Evolutionary conservation across 352 stramenopile species (phyloP).

Genomic region (Pythium brachiatum): DNA sequence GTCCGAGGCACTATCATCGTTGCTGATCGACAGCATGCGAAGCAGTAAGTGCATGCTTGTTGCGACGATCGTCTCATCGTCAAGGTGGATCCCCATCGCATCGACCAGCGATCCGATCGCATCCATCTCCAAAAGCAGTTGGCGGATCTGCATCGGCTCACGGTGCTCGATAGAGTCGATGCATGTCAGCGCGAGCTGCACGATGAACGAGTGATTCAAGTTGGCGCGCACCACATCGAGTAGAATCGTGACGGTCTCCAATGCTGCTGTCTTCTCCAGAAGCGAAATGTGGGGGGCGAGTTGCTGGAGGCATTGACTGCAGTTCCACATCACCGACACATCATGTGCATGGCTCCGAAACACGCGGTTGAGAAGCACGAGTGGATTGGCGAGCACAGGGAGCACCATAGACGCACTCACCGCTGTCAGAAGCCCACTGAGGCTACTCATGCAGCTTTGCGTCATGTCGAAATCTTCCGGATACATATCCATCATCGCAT

Average conservation of each 20-base stretch:
- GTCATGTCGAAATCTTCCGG: conserved; percentile 25
- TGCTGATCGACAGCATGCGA: conserved; percentile 5
- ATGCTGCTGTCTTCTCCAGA: background rate
- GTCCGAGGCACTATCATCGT: background rate
- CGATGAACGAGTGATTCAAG: conserved; percentile 19
- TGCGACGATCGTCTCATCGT: conserved; percentile 6
- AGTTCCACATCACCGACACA: conserved; percentile 10
- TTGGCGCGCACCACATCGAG: conserved; percentile 10
- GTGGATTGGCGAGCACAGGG: background rate
- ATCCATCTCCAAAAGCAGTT: conserved; percentile 8
- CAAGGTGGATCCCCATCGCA: background rate
- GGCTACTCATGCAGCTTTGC: conserved; percentile 14
- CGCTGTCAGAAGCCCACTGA: conserved; percentile 10
- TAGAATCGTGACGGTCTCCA: background rate
- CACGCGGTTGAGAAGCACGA: conserved; percentile 5
- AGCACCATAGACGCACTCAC: background rate
- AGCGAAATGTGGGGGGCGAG: background rate
- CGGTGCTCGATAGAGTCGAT: conserved; percentile 11
- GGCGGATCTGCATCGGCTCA: background rate
- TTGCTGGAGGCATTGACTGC: conserved; percentile 5
- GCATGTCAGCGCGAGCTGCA: background rate
- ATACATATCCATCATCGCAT: conserved; percentile 14
- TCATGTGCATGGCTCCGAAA: conserved; percentile 19
- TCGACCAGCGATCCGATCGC: conserved; percentile 9
- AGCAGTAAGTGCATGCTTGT: conserved; percentile 11